Evolutionary conservation across 352 stramenopile genomes (phyloP), one percentile per base, ranked within the genome.

Genomic region (Pythium inflatum): DNA sequence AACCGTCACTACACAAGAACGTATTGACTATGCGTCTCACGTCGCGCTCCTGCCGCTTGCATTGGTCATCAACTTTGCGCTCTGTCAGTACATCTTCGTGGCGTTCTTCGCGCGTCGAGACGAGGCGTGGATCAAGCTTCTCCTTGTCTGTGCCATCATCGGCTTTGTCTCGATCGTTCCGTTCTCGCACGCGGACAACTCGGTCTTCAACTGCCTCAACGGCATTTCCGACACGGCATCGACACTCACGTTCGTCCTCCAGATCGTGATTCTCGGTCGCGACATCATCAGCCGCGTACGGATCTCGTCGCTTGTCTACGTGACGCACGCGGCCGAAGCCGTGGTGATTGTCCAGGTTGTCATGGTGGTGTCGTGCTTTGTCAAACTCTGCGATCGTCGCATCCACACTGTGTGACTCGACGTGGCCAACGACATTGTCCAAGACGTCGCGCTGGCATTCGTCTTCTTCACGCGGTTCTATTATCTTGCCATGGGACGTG

Each of bases 391-490:
- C 51, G 53, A 59, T 11, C 40, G 22, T 1, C 0, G 41, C 2
- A 41, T 61, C 16, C 20, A 54, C 11, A 18, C 30, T 16, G 43
- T 28, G 25, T 40, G 36, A 27, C 22, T 59, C 51, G 28, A 65
- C 40, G 33, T n/a, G 1, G 2, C 54, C 24, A 43, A 46, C 27
- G 8, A 59, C 34, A 28, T 50, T 25, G 33, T 71, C 18, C 27
- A 74, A 51, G 50, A 62, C 55, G 11, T 57, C 7, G 31, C 53
- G 13, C 55, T 74, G 12, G 33, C 30, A 36, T 74, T 66, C 48
- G 64, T 74, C 27, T 55, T 74, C n/a, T 30, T 70, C 25, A 43
- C 46, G 14, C 68, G 68, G 5, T 74, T 74, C 27, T 74, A 53
- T 31, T 74, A 71, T 51, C 41, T 71, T 22, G 22, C 11, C 13